Conservation (phyloP, 2,329 filamentous ascomycete species). For the Didymellaceae sp. region DNA sequence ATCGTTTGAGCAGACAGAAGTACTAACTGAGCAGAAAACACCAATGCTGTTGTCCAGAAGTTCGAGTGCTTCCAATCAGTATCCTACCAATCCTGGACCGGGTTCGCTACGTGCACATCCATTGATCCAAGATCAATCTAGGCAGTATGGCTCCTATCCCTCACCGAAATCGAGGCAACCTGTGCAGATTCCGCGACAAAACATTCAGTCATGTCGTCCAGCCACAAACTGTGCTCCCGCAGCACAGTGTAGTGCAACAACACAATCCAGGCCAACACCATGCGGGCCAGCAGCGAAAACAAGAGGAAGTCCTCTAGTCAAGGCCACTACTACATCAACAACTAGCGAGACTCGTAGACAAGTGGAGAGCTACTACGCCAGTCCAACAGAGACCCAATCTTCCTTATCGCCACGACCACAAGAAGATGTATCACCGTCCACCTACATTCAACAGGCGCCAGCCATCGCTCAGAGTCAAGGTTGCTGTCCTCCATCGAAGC, state of each 20-base stretch:
- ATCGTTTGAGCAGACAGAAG: slow-evolving; percentile 15
- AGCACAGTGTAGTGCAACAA: background rate
- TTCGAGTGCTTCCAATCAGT: background rate
- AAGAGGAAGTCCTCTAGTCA: background rate
- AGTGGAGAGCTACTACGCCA: slow-evolving; percentile 9
- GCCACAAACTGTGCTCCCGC: background rate
- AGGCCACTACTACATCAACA: background rate
- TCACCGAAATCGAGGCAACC: background rate
- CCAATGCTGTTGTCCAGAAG: background rate
- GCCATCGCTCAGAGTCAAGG: slow-evolving; percentile 1
- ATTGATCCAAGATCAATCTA: background rate
- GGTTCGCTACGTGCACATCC: background rate
- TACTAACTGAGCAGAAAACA: slow-evolving; percentile 1
- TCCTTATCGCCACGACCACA: slow-evolving; percentile 5
- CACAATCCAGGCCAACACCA: background rate
- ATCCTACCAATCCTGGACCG: slow-evolving; percentile 1
- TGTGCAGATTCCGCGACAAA: background rate
- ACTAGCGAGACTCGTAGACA: slow-evolving; percentile 1
- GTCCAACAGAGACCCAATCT: slow-evolving; percentile 6
- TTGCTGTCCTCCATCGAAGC: slow-evolving; percentile 3
- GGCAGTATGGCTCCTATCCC: background rate
- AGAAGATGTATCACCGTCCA: background rate
- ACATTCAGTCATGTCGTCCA: background rate
- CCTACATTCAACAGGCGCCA: background rate
- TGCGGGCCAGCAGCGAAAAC: background rate